A percentile compares a stretch with the other conserved stretches of the same genome.
These are phyloP conservation scores for Xylaria digitata DNA, from an alignment of 2,329 filamentous ascomycete genomes.

Conservation along the genomic window DNA sequence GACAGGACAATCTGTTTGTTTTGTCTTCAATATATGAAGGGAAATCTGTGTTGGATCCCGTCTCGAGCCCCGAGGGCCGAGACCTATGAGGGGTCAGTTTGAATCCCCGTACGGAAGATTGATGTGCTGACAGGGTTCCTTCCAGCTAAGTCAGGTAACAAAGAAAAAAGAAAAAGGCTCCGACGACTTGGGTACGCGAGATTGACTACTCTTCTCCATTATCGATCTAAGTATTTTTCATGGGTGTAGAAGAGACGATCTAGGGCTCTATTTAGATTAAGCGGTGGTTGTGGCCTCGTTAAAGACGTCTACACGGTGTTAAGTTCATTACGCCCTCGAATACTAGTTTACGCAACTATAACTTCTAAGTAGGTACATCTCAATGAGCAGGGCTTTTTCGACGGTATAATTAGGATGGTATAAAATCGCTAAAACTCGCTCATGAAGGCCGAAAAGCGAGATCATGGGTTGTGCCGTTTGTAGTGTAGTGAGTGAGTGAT, in stretches of 20 bases:
- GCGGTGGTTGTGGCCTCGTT: not conserved
- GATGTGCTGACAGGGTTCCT: not conserved
- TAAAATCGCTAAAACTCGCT: not conserved
- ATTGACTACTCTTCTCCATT: not conserved
- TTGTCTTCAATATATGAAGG: constrained; percentile 24
- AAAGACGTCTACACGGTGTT: not conserved
- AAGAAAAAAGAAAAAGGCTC: not conserved
- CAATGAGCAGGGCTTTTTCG: not conserved
- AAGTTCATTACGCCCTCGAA: not conserved
- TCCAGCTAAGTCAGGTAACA: not conserved
- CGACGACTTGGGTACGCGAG: too few relatives aligned
- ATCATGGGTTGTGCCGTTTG: not conserved
- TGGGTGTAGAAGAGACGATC: not conserved
- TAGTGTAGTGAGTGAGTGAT: too few relatives aligned
- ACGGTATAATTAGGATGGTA: too few relatives aligned
- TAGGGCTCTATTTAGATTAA: not conserved
- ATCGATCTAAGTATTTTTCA: not conserved
- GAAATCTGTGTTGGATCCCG: not conserved
- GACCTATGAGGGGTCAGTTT: not conserved
- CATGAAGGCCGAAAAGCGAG: not conserved
- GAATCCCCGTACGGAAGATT: not conserved
- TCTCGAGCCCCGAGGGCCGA: constrained; percentile 1
- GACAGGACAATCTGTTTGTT: not conserved
- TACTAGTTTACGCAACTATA: not conserved
- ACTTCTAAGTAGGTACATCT: not conserved